Evolutionary conservation across 2,329 filamentous ascomycete genomes (phyloP).

Genomic region (Septoria petroselini): DNA sequence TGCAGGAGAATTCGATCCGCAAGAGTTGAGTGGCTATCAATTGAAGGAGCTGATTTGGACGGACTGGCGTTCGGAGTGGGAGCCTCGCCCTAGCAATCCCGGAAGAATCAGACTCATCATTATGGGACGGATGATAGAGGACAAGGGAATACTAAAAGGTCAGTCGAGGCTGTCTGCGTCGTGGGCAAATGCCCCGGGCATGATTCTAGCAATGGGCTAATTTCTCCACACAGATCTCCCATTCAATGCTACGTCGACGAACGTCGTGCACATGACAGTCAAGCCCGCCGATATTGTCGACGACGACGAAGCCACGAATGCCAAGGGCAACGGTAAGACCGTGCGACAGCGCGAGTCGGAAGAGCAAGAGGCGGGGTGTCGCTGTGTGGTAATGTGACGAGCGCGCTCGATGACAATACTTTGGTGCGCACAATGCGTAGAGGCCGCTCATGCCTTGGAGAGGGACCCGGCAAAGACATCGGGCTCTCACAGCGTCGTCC

Average conservation of each 20-base stretch:
- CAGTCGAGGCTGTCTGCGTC: constrained; percentile 25
- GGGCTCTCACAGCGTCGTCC: too few relatives aligned
- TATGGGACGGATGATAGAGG: constrained; percentile 85
- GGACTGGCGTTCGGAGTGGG: constrained; percentile 88
- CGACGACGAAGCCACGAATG: constrained; percentile 64
- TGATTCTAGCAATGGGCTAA: background rate
- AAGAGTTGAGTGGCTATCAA: constrained; percentile 88
- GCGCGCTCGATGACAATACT: background rate
- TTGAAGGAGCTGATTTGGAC: constrained; percentile 90
- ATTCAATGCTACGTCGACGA: constrained; percentile 69
- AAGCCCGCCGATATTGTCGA: constrained; percentile 80
- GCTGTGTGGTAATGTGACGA: constrained; percentile 57
- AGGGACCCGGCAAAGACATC: too few relatives aligned
- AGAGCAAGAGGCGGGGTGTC: constrained; percentile 58
- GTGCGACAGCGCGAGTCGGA: constrained; percentile 48
- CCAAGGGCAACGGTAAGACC: constrained; percentile 64
- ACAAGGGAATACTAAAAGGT: constrained; percentile 84
- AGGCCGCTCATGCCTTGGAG: too few relatives aligned
- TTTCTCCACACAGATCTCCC: constrained; percentile 51
- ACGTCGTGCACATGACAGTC: constrained; percentile 93
- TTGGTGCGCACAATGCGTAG: background rate
- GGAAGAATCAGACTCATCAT: constrained; percentile 88
- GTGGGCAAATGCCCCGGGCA: too few relatives aligned
- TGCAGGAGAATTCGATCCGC: constrained; percentile 66
- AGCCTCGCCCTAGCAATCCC: constrained; percentile 77